phyloP scores from a whole-genome alignment of 1,139 yeast genomes.

The Sugiyamaella neomexicana region DNA sequence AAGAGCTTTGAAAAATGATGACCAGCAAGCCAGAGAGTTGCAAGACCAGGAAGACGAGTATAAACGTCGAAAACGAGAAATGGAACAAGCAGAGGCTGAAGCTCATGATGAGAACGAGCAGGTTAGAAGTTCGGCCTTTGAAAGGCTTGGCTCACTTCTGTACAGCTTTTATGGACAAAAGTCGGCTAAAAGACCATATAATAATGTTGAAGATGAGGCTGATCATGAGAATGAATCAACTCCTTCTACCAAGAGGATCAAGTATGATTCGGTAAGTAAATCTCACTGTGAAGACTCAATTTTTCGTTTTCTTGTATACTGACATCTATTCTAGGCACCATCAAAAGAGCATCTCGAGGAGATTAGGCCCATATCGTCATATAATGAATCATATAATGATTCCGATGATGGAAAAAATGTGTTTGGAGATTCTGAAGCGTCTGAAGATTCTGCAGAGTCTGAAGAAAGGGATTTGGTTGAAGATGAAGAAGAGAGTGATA shows the following conservation, averaged over 20 bases:
- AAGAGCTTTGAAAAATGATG: conserved; percentile 31
- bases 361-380: no score
- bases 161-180: conserved; percentile 18
- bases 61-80: conserved; percentile 36
- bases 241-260: conserved; percentile 4
- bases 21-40: conserved; percentile 40
- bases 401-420: not conserved
- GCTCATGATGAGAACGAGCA: conserved; percentile 32
- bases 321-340: not conserved
- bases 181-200: conserved; percentile 8
- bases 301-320: not conserved
- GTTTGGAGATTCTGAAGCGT: conserved; percentile 24
- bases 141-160: conserved; percentile 42
- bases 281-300: not conserved
- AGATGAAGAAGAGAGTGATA: conserved; percentile 26
- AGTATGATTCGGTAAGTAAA: not conserved
- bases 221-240: conserved; percentile 12
- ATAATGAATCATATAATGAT: no score
- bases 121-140: conserved; percentile 47
- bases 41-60: conserved; percentile 46
- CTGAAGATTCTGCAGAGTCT: conserved; percentile 21
- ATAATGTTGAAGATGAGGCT: not conserved
- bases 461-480: conserved; percentile 21
- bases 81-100: conserved; percentile 30
- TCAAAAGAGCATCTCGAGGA: not conserved